Base-by-base conservation (phyloP, 73 alveolate species). In the Effrenium voratum region DNA sequence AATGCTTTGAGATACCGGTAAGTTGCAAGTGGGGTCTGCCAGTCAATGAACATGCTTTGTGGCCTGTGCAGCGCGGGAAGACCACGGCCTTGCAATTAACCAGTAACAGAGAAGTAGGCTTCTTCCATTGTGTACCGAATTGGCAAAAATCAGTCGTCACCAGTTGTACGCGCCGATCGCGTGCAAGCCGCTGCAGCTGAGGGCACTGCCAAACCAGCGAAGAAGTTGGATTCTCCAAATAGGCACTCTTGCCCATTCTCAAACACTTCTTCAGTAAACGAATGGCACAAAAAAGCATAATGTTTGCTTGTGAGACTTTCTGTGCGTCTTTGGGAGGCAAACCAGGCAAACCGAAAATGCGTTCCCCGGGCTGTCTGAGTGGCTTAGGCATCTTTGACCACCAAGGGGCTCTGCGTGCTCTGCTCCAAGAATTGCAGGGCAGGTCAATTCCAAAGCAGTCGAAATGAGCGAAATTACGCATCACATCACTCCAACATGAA, bases 391-490 rank as follows among this genome's bases (percentile, higher is more conserved):
- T 40, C 0, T 68, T 4, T 0, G 94, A 86, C 76, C 77, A 68
- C 66, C 22, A 5, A 3, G 94, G 94, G 5, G 94, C 94, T 1
- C 94, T 13, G 22, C 94, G 15, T 5, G 94, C 94, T 40, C 94
- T 36, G n/a, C 68, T 41, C 94, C 94, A 86, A 40, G 94, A 41
- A 36, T 86, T 86, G 68, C 94, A 47, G 34, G 72, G 94, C 22
- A 84, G 59, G 93, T 84, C 93, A 24, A 84, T 57, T 6, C 93
- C 93, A 36, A 55, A 22, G 19, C 22, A 2, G 24, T 22, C 16
- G n/a, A 86, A 60, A 59, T 5, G 26, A 38, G 19, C 34, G n/a
- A 85, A 10, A 0, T 19, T 15, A 0, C 36, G 45, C 16, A 19
- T 0, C 6, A 86, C 19, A 2, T 3, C 15, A 3, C 41, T 40